phyloP scores from a whole-genome alignment of 73 alveolate species.

The Paraurostyla sp. region DNA sequence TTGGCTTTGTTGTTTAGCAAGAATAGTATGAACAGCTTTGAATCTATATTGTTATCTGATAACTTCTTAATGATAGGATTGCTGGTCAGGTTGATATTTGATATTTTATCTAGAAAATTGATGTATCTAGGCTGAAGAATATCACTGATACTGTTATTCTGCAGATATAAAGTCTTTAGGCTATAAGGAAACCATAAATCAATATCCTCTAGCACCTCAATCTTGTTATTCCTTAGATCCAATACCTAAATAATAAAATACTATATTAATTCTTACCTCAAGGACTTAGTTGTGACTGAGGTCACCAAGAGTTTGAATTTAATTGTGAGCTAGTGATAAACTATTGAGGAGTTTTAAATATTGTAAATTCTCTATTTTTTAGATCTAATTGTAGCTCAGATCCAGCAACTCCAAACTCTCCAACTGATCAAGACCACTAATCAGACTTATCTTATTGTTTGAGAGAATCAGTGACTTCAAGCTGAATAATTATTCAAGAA shows the following conservation, averaged over 20 bases:
- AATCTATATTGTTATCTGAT: not conserved
- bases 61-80: constrained; percentile 34
- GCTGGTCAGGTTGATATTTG: not conserved
- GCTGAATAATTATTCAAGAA: not conserved
- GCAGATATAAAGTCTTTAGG: constrained; percentile 11
- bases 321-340: constrained; percentile 15
- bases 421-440: constrained; percentile 3
- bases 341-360: not conserved
- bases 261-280: not conserved
- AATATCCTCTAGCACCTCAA: constrained; percentile 3
- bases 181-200: constrained; percentile 32
- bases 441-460: not conserved
- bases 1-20: constrained; percentile 3
- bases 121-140: constrained; percentile 4
- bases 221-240: constrained; percentile 16
- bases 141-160: not conserved
- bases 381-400: constrained; percentile 16
- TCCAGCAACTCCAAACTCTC: constrained; percentile 8
- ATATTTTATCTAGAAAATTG: constrained; percentile 19
- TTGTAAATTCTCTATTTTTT: not conserved
- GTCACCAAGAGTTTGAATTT: not conserved
- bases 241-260: not conserved
- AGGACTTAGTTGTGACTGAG: not conserved
- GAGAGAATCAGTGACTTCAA: constrained; percentile 24
- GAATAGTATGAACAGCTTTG: constrained; percentile 26